phyloP scores from a whole-genome alignment of 2,329 filamentous ascomycete species.

The Paraphoma sp. region DNA sequence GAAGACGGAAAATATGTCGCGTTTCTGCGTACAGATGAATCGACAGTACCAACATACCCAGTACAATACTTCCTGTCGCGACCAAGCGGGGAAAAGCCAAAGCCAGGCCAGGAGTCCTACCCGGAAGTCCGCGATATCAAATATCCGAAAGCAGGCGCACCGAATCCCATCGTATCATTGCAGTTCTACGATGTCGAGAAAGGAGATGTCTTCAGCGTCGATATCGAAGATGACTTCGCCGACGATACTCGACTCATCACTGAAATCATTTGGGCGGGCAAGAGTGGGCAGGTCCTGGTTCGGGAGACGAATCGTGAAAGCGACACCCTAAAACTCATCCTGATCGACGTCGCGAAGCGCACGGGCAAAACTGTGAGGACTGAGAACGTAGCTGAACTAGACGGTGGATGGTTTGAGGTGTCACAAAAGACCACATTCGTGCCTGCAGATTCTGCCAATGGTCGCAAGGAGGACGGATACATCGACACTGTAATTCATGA shows the following conservation, averaged over 20 bases:
- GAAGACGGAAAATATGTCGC: constrained; percentile 87
- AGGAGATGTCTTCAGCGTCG: constrained; percentile 79
- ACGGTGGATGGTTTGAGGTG: constrained; percentile 97
- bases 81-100: constrained; percentile 75
- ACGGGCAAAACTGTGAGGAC: constrained; percentile 80
- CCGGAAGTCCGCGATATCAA: constrained; percentile 93
- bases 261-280: constrained; percentile 87
- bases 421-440: constrained; percentile 85
- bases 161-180: constrained; percentile 88
- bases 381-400: constrained; percentile 80
- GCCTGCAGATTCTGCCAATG: constrained; percentile 79
- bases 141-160: constrained; percentile 93
- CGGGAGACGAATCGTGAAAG: constrained; percentile 95
- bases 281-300: constrained; percentile 75
- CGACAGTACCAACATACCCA: constrained; percentile 86
- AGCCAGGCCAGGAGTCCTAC: constrained; percentile 80
- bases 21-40: constrained; percentile 93
- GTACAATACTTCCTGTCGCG: constrained; percentile 91
- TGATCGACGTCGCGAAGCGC: constrained; percentile 78
- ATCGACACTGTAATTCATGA: constrained; percentile 89
- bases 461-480: constrained; percentile 84
- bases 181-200: constrained; percentile 86
- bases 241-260: constrained; percentile 89
- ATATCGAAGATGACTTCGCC: constrained; percentile 76
- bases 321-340: constrained; percentile 83